Base-by-base conservation (phyloP, 2,329 filamentous ascomycete genomes). In the Clonostachys byssicola region DNA sequence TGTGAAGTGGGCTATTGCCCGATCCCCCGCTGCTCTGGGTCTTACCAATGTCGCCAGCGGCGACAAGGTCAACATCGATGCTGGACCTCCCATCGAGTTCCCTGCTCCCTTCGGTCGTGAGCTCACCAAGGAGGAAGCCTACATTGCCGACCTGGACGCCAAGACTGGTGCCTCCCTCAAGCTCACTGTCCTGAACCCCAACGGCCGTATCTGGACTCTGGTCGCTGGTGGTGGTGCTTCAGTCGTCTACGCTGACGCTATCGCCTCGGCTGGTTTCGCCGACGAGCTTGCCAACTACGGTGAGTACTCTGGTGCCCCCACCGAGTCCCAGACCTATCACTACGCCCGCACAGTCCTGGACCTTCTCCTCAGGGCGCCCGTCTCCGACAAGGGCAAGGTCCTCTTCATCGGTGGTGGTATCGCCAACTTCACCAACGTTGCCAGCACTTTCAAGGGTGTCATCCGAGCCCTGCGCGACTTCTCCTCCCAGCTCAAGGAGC, bases 341-440 rank as follows among this genome's bases (percentile, higher is more conserved):
- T 99, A 99, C 75, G 92, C 94, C 64, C 88, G 89, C 64, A 99
- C 94, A 33, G 90, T 99, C 54, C 81, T 99, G 54, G 94, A 99
- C 70, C 85, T 99, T 55, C 95, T 99, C 89, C 88, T 99, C 60
- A 89, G 94, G 58, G 87, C 92, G 47, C 92, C 94, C 49, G 71
- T 83, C 66, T 79, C 83, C 71, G 81, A 89, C 52, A 86, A 96
- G 64, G 94, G 94, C 78, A 99, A 97, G 83, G 90, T 99, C 46
- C 86, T 99, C 56, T 99, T 99, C 83, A 97, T 99, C 58, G 94
- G 94, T 72, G 94, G 94, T 77, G 94, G 94, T 82, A 99, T 99
- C 81, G 94, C 94, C 81, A 99, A 99, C 87, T 99, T 99, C 80
- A 99, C 94, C 80, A 99, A 97, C 76, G 94, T 99, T 47, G 94